Conservation (phyloP, 176 grass and related monocot genomes). For the Neostapfia colusana region DNA sequence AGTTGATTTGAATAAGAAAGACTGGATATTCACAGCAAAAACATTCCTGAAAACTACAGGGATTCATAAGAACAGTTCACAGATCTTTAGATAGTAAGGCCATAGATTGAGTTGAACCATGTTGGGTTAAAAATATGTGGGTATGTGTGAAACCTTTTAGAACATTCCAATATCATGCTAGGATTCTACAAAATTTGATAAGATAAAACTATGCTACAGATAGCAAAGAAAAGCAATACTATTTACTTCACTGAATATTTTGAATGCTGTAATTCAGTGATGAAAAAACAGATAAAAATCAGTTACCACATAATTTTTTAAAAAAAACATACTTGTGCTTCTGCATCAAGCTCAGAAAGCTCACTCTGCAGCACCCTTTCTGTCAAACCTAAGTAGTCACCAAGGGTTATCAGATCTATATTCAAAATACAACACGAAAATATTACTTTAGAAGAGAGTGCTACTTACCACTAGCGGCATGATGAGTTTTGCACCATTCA, state of each 20-base stretch:
- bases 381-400: constrained; percentile 65
- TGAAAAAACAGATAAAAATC: neutral
- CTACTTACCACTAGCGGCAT: constrained; percentile 72
- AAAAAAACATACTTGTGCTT: constrained; percentile 61
- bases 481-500: constrained; percentile 80
- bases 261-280: constrained; percentile 18
- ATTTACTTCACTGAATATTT: neutral
- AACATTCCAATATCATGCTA: constrained; percentile 12
- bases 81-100: neutral
- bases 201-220: neutral
- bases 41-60: neutral
- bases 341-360: constrained; percentile 65
- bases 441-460: constrained; percentile 5
- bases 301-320: neutral
- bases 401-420: constrained; percentile 6
- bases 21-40: neutral
- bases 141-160: constrained; percentile 3
- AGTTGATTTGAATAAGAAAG: neutral
- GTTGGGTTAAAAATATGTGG: neutral
- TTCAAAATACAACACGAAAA: constrained; percentile 20
- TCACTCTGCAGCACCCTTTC: constrained; percentile 62
- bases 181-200: neutral
- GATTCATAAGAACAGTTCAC: constrained; percentile 1
- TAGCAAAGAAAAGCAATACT: neutral
- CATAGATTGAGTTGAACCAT: neutral